Percentiles rank a stretch among this genome's conserved stretches.
Conservation (phyloP, 1,139 yeast genomes). For the Tardiomyces blankii region DNA sequence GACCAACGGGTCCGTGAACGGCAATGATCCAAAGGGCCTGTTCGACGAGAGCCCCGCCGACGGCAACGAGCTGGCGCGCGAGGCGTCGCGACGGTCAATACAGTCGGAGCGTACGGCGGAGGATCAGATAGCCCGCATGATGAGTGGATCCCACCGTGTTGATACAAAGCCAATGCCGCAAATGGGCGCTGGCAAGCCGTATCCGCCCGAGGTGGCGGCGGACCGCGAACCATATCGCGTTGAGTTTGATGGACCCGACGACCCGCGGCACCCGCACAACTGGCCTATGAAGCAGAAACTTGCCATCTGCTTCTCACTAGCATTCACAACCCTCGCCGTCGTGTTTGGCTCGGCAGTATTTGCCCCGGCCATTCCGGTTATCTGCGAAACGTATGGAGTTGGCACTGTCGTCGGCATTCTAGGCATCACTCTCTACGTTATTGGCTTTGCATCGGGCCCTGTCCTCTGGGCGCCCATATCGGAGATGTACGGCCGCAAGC, state of each 20-base stretch:
- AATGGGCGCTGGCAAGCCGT: background rate
- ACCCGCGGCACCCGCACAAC: conserved; percentile 40
- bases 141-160: background rate
- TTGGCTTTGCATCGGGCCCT: conserved; percentile 79
- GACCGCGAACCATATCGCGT: conserved; percentile 38
- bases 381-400: conserved; percentile 21
- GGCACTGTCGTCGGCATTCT: conserved; percentile 32
- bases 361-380: conserved; percentile 24
- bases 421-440: conserved; percentile 58
- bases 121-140: background rate
- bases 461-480: conserved; percentile 71
- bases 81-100: no score
- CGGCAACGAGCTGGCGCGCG: no score
- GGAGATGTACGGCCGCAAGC: conserved; percentile 61
- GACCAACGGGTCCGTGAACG: no score
- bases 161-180: background rate
- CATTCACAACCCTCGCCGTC: conserved; percentile 8
- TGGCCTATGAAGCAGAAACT: conserved; percentile 25
- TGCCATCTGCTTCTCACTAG: background rate
- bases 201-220: conserved; percentile 22
- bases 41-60: no score
- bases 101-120: background rate
- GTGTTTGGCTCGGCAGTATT: conserved; percentile 36
- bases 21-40: no score
- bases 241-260: conserved; percentile 40